Conservation (phyloP, 1,284 basidiomycete genomes). For the Tilletia setariae region DNA sequence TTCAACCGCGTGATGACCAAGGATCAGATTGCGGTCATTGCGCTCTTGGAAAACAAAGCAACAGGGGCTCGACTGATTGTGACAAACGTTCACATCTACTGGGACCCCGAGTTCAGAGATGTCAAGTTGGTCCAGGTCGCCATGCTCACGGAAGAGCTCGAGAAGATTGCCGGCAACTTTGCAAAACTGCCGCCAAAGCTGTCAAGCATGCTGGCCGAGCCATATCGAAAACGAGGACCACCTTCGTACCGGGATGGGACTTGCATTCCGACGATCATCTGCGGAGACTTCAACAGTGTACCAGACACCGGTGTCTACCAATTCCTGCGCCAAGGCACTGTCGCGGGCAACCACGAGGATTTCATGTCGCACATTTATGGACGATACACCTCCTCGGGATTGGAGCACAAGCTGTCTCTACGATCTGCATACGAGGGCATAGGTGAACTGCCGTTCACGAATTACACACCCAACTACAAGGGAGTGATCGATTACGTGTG, state of each 20-base stretch:
- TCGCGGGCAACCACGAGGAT: constrained; percentile 74
- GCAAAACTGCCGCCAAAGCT: constrained; percentile 74
- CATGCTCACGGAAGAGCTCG: constrained; percentile 85
- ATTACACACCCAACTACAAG: constrained; percentile 70
- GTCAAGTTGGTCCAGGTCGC: constrained; percentile 97
- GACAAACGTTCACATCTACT: constrained; percentile 87
- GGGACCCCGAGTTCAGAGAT: constrained; percentile 89
- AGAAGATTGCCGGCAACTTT: constrained; percentile 81
- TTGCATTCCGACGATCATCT: constrained; percentile 87
- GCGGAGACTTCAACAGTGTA: constrained; percentile 91
- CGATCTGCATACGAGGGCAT: constrained; percentile 71
- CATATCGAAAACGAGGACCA: constrained; percentile 32
- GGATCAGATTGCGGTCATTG: constrained; percentile 88
- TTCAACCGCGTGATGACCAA: constrained; percentile 96
- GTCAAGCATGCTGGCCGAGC: constrained; percentile 46
- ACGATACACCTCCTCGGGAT: constrained; percentile 82
- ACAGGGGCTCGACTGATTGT: constrained; percentile 84
- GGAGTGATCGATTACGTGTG: constrained; percentile 87
- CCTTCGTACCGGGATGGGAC: constrained; percentile 69
- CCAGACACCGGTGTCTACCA: constrained; percentile 88
- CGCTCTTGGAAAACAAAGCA: constrained; percentile 78
- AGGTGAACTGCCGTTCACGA: constrained; percentile 70
- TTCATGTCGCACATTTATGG: constrained; percentile 91
- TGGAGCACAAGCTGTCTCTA: constrained; percentile 74
- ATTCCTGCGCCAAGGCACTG: constrained; percentile 70